Conservation (phyloP, 192 early-diverging fungal genomes). For the Podila epigama region DNA sequence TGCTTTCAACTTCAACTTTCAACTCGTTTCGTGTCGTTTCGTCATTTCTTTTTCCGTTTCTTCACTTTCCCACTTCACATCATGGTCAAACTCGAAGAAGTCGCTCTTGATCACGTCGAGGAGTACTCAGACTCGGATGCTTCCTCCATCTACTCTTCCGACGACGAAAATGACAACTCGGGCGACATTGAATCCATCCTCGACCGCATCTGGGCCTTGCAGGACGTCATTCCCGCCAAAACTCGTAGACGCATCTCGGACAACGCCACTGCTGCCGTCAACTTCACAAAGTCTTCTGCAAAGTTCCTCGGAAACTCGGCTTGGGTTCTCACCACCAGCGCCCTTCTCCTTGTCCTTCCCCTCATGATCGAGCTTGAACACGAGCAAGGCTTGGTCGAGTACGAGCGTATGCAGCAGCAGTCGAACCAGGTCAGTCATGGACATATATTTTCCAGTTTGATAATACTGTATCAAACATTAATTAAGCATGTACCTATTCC, state of each 20-base stretch:
- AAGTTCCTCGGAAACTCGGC: conserved; percentile 80
- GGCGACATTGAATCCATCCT: conserved; percentile 80
- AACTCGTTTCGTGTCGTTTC: no score
- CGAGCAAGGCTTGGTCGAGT: conserved; percentile 85
- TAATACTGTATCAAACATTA: background rate
- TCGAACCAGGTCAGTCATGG: conserved; percentile 35
- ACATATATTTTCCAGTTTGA: background rate
- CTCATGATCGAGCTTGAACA: conserved; percentile 88
- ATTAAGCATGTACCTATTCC: background rate
- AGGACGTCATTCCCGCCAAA: conserved; percentile 85
- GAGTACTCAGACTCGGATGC: conserved; percentile 58
- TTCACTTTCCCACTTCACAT: conserved; percentile 9
- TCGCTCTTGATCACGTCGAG: conserved; percentile 57
- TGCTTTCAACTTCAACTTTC: background rate
- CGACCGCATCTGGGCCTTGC: conserved; percentile 83
- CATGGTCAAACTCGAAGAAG: conserved; percentile 64
- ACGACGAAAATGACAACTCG: conserved; percentile 75
- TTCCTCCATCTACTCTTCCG: conserved; percentile 64
- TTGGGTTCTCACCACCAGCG: conserved; percentile 91
- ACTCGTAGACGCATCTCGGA: conserved; percentile 71
- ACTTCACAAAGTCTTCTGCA: conserved; percentile 64
- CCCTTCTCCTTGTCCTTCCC: conserved; percentile 83
- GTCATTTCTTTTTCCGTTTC: no score
- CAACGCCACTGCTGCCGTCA: conserved; percentile 61
- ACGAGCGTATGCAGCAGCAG: conserved; percentile 74